phyloP scores from a whole-genome alignment of 148 eudicot genomes.

The Chenopodium berlandieri region DNA sequence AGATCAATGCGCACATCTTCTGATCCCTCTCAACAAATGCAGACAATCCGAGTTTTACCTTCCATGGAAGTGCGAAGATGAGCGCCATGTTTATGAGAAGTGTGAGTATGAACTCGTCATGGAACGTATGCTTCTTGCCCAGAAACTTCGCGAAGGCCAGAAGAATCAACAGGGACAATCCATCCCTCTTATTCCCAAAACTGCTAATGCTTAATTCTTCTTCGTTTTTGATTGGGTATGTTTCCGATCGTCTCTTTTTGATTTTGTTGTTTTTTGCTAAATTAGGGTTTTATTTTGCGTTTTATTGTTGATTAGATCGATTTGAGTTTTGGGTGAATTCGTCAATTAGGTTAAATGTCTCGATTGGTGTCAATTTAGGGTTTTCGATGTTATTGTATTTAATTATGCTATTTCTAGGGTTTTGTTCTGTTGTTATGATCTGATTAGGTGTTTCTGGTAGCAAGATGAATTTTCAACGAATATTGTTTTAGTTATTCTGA shows the following conservation, averaged over 20 bases:
- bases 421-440: neutral
- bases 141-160: constrained; percentile 58
- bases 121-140: constrained; percentile 95
- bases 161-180: constrained; percentile 29
- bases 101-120: constrained; percentile 97
- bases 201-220: constrained; percentile 61
- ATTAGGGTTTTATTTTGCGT: neutral
- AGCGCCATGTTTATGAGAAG: constrained; percentile 90
- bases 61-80: constrained; percentile 89
- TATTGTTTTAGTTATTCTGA: neutral
- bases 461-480: neutral
- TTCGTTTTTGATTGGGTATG: neutral
- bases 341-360: neutral
- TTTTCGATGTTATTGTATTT: neutral
- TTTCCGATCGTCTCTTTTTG: neutral
- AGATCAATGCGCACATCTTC: constrained; percentile 91
- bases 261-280: neutral
- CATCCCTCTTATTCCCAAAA: constrained; percentile 63
- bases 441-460: neutral
- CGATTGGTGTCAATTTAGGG: neutral
- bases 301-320: neutral
- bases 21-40: constrained; percentile 97
- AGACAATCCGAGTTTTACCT: constrained; percentile 76
- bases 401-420: constrained; percentile 7
- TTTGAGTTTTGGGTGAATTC: neutral